These are phyloP conservation scores for Neonectria hederae DNA, from an alignment of 2,329 filamentous ascomycete species.

Conservation along the genomic window DNA sequence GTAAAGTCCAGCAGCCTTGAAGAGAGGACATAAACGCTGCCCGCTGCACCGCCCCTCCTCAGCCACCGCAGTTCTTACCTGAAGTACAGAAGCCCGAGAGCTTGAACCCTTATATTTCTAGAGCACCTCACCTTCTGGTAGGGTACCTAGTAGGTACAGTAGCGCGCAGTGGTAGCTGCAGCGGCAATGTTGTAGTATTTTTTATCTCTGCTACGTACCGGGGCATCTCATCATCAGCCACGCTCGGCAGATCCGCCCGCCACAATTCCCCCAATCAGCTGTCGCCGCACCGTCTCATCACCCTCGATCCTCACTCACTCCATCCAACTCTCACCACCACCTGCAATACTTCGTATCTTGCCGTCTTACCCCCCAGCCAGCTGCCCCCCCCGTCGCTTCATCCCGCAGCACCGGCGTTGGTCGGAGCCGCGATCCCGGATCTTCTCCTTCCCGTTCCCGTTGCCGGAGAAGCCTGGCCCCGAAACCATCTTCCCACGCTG, in stretches of 20 bases:
- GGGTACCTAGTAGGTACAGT: not conserved
- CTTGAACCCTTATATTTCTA: not conserved
- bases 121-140: not conserved
- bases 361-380: not conserved
- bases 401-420: slow-evolving; percentile 1
- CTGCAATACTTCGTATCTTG: not conserved
- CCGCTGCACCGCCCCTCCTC: not conserved
- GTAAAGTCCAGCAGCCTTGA: not conserved
- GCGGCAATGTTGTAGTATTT: slow-evolving; percentile 7
- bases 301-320: slow-evolving; percentile 4
- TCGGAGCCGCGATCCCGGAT: slow-evolving; percentile 9
- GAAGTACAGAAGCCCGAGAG: not conserved
- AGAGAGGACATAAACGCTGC: no score
- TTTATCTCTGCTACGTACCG: not conserved
- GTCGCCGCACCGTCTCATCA: slow-evolving; percentile 2
- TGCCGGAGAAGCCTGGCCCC: not conserved
- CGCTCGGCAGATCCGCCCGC: slow-evolving; percentile 13
- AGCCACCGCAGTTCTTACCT: not conserved
- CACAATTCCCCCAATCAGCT: slow-evolving; percentile 8
- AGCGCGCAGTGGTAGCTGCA: not conserved
- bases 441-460: slow-evolving; percentile 6
- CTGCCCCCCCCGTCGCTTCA: not conserved
- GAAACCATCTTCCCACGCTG: not conserved
- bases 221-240: slow-evolving; percentile 8
- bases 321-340: slow-evolving; percentile 10